These are phyloP conservation scores for Plantago elongata DNA, from an alignment of 257 asterid genomes.

Conservation along the genomic window DNA sequence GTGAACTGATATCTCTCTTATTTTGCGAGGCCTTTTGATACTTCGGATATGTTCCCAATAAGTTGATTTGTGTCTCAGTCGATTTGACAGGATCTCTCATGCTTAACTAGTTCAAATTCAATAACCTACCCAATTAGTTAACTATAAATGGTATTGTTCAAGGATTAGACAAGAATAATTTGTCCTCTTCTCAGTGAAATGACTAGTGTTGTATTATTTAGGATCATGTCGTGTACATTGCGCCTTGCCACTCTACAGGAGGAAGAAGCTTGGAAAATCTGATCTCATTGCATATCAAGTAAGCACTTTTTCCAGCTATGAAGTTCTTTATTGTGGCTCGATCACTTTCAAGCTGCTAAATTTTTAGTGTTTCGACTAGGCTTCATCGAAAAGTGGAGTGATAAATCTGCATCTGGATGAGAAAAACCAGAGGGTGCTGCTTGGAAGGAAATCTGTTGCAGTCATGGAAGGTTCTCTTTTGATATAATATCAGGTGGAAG, in stretches of 20 bases:
- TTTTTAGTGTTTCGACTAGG: constrained; percentile 37
- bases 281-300: constrained; percentile 72
- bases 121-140: not conserved
- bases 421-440: constrained; percentile 50
- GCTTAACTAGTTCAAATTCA: not conserved
- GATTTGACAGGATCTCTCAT: not conserved
- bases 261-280: constrained; percentile 66
- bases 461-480: constrained; percentile 63
- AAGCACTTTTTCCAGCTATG: not conserved
- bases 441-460: constrained; percentile 59
- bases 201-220: constrained; percentile 11
- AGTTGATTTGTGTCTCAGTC: no score
- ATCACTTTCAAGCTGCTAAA: constrained; percentile 1
- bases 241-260: constrained; percentile 78
- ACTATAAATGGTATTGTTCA: not conserved
- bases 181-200: not conserved
- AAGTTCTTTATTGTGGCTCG: not conserved
- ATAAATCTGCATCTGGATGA: constrained; percentile 56
- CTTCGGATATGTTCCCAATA: no score
- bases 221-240: constrained; percentile 97
- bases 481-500: constrained; percentile 31
- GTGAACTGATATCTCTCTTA: no score
- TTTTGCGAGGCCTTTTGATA: no score
- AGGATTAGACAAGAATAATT: not conserved
- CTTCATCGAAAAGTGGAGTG: constrained; percentile 77